Evolutionary conservation across 2,329 filamentous ascomycete species (phyloP).

Genomic region (Verticillium dahliae): DNA sequence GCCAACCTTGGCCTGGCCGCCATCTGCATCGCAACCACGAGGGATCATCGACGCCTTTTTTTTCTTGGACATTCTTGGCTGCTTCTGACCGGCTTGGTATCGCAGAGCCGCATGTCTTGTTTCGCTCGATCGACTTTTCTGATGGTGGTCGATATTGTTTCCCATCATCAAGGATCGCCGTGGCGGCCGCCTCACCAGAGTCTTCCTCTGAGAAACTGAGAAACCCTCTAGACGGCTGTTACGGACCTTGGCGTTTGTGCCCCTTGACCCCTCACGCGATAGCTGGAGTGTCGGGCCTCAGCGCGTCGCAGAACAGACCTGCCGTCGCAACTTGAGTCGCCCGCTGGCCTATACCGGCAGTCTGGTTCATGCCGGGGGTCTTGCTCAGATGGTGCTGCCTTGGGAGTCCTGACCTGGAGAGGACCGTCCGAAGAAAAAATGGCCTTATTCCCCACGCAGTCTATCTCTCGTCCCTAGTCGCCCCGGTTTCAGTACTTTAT

Average conservation of each 20-base stretch:
- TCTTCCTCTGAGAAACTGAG: too few relatives aligned
- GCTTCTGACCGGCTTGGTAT: background rate
- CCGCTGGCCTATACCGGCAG: background rate
- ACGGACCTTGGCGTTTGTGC: too few relatives aligned
- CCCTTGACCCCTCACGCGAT: too few relatives aligned
- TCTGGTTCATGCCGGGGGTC: background rate
- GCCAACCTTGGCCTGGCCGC: background rate
- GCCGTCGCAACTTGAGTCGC: background rate
- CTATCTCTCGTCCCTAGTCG: background rate
- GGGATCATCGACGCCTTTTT: background rate
- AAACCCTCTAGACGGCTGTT: too few relatives aligned
- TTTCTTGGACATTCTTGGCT: background rate
- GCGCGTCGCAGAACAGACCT: background rate
- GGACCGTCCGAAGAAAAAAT: background rate
- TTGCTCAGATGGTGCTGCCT: background rate
- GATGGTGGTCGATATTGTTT: background rate
- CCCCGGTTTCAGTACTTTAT: background rate
- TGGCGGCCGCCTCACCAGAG: too few relatives aligned
- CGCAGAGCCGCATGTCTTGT: background rate
- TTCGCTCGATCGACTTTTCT: too few relatives aligned
- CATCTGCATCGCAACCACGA: background rate
- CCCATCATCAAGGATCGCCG: background rate
- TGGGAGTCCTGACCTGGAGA: background rate
- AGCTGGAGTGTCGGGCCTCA: background rate
- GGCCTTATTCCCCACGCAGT: background rate